phyloP scores from a whole-genome alignment of 805 yeast genomes.

The Candida koratica region DNA sequence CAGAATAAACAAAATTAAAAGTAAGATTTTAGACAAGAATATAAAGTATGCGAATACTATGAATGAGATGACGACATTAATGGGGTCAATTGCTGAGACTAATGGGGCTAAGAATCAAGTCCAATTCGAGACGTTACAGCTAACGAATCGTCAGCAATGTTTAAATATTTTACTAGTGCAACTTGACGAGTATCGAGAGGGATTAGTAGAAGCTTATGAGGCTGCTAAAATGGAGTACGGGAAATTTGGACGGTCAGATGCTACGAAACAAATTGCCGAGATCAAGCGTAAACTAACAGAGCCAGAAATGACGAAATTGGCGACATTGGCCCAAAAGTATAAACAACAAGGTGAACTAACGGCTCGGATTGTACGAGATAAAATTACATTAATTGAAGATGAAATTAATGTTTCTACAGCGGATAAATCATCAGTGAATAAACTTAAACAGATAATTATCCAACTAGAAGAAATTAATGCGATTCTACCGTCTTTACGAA shows the following conservation, averaged over 20 bases:
- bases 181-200: conserved; percentile 24
- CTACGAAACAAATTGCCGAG: conserved; percentile 33
- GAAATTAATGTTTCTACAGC: conserved; percentile 38
- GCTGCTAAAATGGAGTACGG: conserved; percentile 32
- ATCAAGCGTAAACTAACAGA: conserved; percentile 36
- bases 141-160: conserved; percentile 19
- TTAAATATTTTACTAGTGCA: conserved; percentile 24
- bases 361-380: conserved; percentile 33
- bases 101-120: conserved; percentile 10
- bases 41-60: background rate
- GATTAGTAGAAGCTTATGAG: conserved; percentile 29
- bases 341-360: conserved; percentile 35
- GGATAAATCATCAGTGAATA: conserved; percentile 35
- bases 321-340: conserved; percentile 36
- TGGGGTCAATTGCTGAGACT: background rate
- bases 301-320: conserved; percentile 37
- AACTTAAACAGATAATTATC: conserved; percentile 35
- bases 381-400: conserved; percentile 44
- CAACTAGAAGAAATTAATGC: conserved; percentile 32
- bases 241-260: conserved; percentile 34
- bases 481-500: conserved; percentile 35
- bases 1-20: conserved; percentile 33
- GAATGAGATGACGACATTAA: background rate
- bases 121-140: conserved; percentile 16
- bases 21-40: conserved; percentile 21